These are phyloP conservation scores for Suillus fuscotomentosus DNA, from an alignment of 768 basidiomycete species.

Conservation along the genomic window DNA sequence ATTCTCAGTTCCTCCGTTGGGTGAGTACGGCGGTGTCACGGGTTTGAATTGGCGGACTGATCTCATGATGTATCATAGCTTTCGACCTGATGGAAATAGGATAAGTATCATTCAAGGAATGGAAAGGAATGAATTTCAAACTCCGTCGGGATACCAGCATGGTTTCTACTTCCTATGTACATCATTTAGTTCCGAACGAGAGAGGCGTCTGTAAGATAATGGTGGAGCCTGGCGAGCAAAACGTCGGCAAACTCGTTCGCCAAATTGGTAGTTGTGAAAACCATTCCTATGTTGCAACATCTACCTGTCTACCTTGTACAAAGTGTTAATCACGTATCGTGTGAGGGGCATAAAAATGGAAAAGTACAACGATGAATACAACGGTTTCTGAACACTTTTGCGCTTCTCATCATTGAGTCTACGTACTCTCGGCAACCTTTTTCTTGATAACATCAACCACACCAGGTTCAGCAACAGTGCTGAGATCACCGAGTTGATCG, in stretches of 20 bases:
- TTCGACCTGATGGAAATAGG: constrained; percentile 1
- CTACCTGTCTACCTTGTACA: not conserved
- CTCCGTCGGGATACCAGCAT: not conserved
- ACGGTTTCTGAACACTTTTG: not conserved
- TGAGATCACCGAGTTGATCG: constrained; percentile 94
- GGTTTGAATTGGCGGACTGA: not conserved
- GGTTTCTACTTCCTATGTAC: not conserved
- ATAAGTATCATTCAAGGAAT: not conserved
- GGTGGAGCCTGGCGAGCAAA: not conserved
- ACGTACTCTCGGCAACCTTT: constrained; percentile 57
- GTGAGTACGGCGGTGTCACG: constrained; percentile 5
- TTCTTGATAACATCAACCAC: constrained; percentile 84
- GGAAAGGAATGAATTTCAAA: no score
- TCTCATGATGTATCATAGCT: not conserved
- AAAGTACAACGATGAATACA: not conserved
- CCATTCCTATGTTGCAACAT: not conserved
- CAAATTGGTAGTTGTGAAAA: not conserved
- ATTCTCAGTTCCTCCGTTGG: constrained; percentile 18
- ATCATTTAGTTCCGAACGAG: not conserved
- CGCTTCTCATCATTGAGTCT: constrained; percentile 12
- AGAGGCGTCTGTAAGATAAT: not conserved
- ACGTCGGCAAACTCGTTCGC: not conserved
- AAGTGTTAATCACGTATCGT: not conserved
- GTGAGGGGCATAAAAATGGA: not conserved
- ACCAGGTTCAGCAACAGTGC: constrained; percentile 86